Evolutionary conservation across 441 rosid species (phyloP), one percentile per base, ranked within the genome.

Genomic region (Erodium chrysanthum): DNA sequence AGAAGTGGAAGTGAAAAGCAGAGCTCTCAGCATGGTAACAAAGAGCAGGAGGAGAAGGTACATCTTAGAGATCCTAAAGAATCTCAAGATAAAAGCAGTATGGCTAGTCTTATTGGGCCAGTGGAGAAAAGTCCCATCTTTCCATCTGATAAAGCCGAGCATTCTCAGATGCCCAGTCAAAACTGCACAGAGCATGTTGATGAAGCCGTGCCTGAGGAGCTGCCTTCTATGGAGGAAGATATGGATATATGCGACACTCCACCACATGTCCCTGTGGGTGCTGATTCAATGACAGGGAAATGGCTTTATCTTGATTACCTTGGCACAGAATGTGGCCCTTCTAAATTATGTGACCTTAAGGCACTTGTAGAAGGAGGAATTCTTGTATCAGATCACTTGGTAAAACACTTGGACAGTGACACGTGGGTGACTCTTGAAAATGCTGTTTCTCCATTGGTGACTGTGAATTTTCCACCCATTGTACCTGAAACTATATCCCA

Each of bases 181-280:
- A 77, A 73, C 76, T 71, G 75, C 76, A 77, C 73, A 72, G 87
- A 82, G 68, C 81, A 61, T 71, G 84, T 70, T 68, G 79, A 77
- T 76, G 88, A 61, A 69, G 80, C 77, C 68, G 84, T 83, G 72
- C 82, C 81, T 29, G 93, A 84, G 81, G 98, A 88, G 79, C 80
- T 86, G 79, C 83, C 75, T 21, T 95, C 99, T 20, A 95, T 95
- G 99, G 99, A 92, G 88, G 99, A 92, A 82, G 99, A 95, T 82
- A 95, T 95, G 99, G 99, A 95, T 78, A 95, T 95, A 69, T 86
- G 95, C 76, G 92, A 95, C 75, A 95, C 99, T 2, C 99, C 99
- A 25, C 99, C 99, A 65, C 96, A 95, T 85, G 83, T 68, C 73
- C 85, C 96, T 33, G 27, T 77, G 52, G 79, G 78, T 63, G 76